Base-by-base conservation (phyloP, 1,284 basidiomycete genomes). In the Cystobasidium pallidum region DNA sequence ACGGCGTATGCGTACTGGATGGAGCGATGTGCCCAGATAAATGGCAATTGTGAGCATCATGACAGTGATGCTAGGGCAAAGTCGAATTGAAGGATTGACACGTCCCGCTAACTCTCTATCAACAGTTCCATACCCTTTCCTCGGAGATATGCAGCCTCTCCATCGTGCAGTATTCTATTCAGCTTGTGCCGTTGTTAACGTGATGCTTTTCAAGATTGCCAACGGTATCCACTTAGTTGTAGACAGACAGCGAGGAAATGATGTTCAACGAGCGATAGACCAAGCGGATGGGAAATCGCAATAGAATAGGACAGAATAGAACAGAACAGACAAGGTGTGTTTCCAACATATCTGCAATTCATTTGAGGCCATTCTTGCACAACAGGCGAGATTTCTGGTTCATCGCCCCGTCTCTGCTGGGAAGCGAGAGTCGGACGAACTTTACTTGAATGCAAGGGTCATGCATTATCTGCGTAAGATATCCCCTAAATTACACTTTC, bases 1-100 rank as follows among this genome's bases (percentile, higher is more conserved):
- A 32, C 58, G 0, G 41, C 49, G 1, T 76, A 76, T 62, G 52
- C 66, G 17, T 26, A 45, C 3, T 77, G 76, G 76, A 75, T 77
- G 75, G 76, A 77, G 59, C 51, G 54, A n/a, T 62, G 66, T 47
- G 74, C 71, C 0, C 34, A n/a, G 2, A 64, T 73, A 30, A 77
- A 77, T 59, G 72, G 72, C 8, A 49, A 28, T 0, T 77, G 74
- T 70, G 70, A 73, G 19, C 6, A n/a, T n/a, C n/a, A n/a, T n/a
- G n/a, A n/a, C n/a, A n/a, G n/a, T n/a, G n/a, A n/a, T n/a, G n/a
- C n/a, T n/a, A n/a, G n/a, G n/a, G n/a, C n/a, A n/a, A n/a, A n/a
- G n/a, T n/a, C n/a, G n/a, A n/a, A n/a, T n/a, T n/a, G n/a, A n/a
- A n/a, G n/a, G n/a, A n/a, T n/a, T n/a, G n/a, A n/a, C n/a, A n/a